Percentiles rank a stretch among this genome's conserved stretches.
phyloP scores from a whole-genome alignment of 1,284 basidiomycete genomes.

The Cutaneotrichosporon daszewskae region DNA sequence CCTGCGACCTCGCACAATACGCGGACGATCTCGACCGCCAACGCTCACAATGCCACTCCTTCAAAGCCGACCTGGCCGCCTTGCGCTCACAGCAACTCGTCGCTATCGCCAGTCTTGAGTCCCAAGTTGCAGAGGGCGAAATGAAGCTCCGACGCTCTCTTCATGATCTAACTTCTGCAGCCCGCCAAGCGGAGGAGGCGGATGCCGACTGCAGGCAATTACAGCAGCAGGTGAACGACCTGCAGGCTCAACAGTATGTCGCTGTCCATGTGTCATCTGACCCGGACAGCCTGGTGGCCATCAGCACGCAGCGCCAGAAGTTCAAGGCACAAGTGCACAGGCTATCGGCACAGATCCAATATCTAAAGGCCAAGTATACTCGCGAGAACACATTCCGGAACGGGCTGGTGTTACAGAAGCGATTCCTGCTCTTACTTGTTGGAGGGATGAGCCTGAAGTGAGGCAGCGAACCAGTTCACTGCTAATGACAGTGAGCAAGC shows the following conservation, averaged over 20 bases:
- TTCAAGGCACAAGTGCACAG: slow-evolving; percentile 35
- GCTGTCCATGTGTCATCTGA: background rate
- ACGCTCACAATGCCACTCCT: slow-evolving; percentile 53
- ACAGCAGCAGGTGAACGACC: slow-evolving; percentile 2
- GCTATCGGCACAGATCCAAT: slow-evolving; percentile 60
- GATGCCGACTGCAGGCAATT: too few relatives aligned
- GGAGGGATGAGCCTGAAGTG: slow-evolving; percentile 66
- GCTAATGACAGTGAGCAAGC: slow-evolving; percentile 59
- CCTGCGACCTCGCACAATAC: slow-evolving; percentile 29
- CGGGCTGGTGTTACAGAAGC: slow-evolving; percentile 79
- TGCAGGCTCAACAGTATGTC: slow-evolving; percentile 24
- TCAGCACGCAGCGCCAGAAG: slow-evolving; percentile 22
- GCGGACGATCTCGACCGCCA: slow-evolving; percentile 34
- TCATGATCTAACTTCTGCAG: too few relatives aligned
- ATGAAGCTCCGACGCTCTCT: too few relatives aligned
- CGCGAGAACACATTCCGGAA: slow-evolving; percentile 77
- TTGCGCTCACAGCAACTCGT: slow-evolving; percentile 52
- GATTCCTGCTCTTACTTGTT: slow-evolving; percentile 54
- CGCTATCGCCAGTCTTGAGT: too few relatives aligned
- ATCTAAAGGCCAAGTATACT: slow-evolving; percentile 84
- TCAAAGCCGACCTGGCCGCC: slow-evolving; percentile 54
- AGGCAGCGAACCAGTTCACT: slow-evolving; percentile 16
- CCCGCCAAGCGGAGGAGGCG: slow-evolving; percentile 16
- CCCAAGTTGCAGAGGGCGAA: too few relatives aligned
- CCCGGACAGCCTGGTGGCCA: background rate